phyloP scores from a whole-genome alignment of 805 yeast species.

The Starmera caribaea region DNA sequence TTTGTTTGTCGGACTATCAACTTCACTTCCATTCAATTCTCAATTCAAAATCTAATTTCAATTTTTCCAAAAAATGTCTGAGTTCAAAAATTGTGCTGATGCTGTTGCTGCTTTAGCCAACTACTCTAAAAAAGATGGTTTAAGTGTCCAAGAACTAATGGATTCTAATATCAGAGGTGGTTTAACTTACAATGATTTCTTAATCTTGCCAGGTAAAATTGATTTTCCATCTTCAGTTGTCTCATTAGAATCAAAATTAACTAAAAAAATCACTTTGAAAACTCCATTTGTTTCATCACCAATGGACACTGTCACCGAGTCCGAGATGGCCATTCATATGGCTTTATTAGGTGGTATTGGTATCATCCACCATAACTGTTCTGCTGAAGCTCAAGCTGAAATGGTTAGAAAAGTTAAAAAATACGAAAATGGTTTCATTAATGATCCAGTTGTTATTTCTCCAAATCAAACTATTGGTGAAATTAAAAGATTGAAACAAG shows the following conservation, averaged over 20 bases:
- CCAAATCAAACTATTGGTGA: constrained; percentile 75
- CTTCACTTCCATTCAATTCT: not conserved
- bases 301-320: constrained; percentile 98
- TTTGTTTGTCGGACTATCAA: not conserved
- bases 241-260: constrained; percentile 72
- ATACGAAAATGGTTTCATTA: constrained; percentile 95
- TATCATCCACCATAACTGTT: constrained; percentile 94
- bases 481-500: constrained; percentile 57
- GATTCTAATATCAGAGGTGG: constrained; percentile 91
- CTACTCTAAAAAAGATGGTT: constrained; percentile 74
- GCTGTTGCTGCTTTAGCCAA: constrained; percentile 62
- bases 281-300: constrained; percentile 97
- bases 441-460: constrained; percentile 80
- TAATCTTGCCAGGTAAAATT: constrained; percentile 91
- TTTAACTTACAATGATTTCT: constrained; percentile 92
- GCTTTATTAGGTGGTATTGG: constrained; percentile 98
- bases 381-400: constrained; percentile 95
- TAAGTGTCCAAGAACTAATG: constrained; percentile 74
- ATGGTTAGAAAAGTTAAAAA: constrained; percentile 97
- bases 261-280: constrained; percentile 85
- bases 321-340: constrained; percentile 97
- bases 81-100: constrained; percentile 34
- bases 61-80: constrained; percentile 12
- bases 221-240: constrained; percentile 77
- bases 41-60: not conserved